These are phyloP conservation scores for Picea sitchensis DNA, from an alignment of 75 land plant genomes.

Conservation along the genomic window DNA sequence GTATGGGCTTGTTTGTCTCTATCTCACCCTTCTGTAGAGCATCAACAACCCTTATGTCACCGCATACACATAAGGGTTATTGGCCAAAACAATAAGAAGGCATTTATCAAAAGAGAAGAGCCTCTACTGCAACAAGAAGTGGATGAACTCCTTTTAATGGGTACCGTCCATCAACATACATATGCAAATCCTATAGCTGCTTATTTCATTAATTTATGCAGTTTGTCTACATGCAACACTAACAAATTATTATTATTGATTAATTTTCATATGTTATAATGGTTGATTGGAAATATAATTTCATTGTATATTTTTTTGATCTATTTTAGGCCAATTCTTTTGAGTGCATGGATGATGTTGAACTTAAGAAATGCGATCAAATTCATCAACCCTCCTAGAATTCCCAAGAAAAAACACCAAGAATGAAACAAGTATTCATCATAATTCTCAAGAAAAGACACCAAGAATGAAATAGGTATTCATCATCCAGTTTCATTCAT, in stretches of 20 bases:
- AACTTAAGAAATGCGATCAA: not conserved
- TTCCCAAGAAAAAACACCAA: not conserved
- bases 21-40: no score
- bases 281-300: not conserved
- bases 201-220: not conserved
- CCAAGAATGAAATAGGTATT: slow-evolving; percentile 3
- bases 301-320: not conserved
- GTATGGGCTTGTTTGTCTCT: no score
- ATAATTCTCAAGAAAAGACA: no score
- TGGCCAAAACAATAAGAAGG: slow-evolving; percentile 4
- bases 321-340: not conserved
- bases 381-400: not conserved
- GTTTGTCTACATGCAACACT: not conserved
- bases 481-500: not conserved
- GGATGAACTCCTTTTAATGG: not conserved
- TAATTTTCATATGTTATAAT: not conserved
- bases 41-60: no score
- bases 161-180: not conserved
- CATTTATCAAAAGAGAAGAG: slow-evolving; percentile 2
- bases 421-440: not conserved
- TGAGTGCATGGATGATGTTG: not conserved
- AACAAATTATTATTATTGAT: no score
- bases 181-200: not conserved
- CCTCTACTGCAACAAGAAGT: not conserved
- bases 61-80: no score